Conservation (phyloP, 495 filamentous ascomycete genomes). For the Podospora tetraspora region DNA sequence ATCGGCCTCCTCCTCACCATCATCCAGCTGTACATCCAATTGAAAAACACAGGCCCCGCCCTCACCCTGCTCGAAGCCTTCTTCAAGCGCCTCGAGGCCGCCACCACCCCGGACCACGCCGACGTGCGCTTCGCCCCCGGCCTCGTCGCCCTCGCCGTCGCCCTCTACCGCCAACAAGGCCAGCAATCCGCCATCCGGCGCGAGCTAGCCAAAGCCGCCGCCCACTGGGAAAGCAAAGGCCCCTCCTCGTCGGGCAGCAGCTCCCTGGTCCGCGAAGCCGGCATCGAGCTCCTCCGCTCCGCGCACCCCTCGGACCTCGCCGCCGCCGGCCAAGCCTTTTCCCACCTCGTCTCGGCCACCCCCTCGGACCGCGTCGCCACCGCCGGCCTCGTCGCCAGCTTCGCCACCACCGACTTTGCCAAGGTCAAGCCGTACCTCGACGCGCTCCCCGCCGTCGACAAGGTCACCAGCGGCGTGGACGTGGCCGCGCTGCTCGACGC, state of each 20-base stretch:
- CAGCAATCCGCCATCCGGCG: slow-evolving; percentile 66
- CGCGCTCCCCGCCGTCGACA: slow-evolving; percentile 58
- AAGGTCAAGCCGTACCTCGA: slow-evolving; percentile 57
- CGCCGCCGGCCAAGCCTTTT: slow-evolving; percentile 70
- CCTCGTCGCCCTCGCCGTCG: slow-evolving; percentile 73
- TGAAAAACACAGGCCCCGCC: slow-evolving; percentile 70
- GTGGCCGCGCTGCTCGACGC: slow-evolving; percentile 63
- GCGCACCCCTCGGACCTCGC: slow-evolving; percentile 57
- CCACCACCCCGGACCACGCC: slow-evolving; percentile 48
- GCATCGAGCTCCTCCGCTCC: slow-evolving; percentile 71
- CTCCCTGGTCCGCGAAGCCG: slow-evolving; percentile 72
- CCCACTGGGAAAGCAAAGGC: slow-evolving; percentile 62
- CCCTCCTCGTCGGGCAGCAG: slow-evolving; percentile 35
- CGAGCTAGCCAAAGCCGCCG: slow-evolving; percentile 73
- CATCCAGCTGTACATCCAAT: slow-evolving; percentile 74
- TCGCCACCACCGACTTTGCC: slow-evolving; percentile 59
- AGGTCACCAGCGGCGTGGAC: slow-evolving; percentile 63
- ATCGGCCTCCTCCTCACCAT: slow-evolving; percentile 78
- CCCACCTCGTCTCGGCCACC: slow-evolving; percentile 55
- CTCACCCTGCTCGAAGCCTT: slow-evolving; percentile 69
- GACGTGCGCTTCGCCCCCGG: slow-evolving; percentile 81
- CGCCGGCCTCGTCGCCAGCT: slow-evolving; percentile 80
- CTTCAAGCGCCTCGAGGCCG: slow-evolving; percentile 65
- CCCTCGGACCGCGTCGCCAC: slow-evolving; percentile 58
- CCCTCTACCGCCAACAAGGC: slow-evolving; percentile 72